Conservation (phyloP, 2,329 filamentous ascomycete species). For the Xylaria sp. region DNA sequence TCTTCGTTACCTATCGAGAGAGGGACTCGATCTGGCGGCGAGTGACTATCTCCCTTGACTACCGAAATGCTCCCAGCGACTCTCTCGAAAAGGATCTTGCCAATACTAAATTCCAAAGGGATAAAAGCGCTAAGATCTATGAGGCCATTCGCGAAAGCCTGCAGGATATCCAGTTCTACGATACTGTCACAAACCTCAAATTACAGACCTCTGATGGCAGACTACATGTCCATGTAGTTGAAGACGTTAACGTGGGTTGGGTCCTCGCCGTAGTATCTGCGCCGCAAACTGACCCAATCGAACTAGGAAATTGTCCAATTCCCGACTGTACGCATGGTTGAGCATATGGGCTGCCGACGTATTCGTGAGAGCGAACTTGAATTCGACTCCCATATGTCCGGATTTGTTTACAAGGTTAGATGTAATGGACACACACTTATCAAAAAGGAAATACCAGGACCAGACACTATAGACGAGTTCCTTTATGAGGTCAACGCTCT, state of each 20-base stretch:
- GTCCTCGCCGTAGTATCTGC: constrained; percentile 15
- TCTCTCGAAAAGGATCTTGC: constrained; percentile 89
- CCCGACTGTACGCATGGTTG: constrained; percentile 76
- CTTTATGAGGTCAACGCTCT: constrained; percentile 97
- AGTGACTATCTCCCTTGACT: constrained; percentile 94
- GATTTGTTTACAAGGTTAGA: constrained; percentile 94
- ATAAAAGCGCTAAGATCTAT: constrained; percentile 94
- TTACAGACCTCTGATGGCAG: constrained; percentile 88
- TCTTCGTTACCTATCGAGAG: constrained; percentile 95
- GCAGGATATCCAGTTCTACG: constrained; percentile 93
- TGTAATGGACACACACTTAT: constrained; percentile 78
- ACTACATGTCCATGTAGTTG: constrained; percentile 96
- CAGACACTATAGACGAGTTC: constrained; percentile 95
- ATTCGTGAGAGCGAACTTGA: constrained; percentile 79
- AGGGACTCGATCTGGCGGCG: constrained; percentile 82
- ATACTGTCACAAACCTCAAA: constrained; percentile 95
- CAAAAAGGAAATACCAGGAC: constrained; percentile 98
- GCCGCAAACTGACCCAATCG: constrained; percentile 20
- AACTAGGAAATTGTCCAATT: constrained; percentile 85
- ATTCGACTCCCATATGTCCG: constrained; percentile 93
- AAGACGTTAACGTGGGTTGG: constrained; percentile 80
- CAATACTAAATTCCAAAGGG: constrained; percentile 82
- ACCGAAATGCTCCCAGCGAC: constrained; percentile 79
- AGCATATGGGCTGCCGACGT: constrained; percentile 74
- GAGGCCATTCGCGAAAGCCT: constrained; percentile 93